phyloP scores from a whole-genome alignment of 2,329 filamentous ascomycete species.

The Cytospora mali region DNA sequence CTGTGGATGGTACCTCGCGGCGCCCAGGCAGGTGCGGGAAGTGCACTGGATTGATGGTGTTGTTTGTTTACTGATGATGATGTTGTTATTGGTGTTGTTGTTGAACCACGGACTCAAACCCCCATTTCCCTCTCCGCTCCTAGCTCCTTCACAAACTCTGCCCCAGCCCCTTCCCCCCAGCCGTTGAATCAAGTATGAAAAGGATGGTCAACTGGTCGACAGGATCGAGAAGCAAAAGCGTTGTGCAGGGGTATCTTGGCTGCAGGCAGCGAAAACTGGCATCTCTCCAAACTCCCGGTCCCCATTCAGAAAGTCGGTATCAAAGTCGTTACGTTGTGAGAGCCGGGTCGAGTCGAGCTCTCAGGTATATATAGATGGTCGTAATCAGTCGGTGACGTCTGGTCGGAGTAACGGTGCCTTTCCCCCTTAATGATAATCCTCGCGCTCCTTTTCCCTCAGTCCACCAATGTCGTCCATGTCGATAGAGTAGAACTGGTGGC shows the following conservation, averaged over 20 bases:
- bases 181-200: constrained; percentile 9
- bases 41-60: constrained; percentile 10
- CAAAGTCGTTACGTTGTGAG: constrained; percentile 26
- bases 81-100: constrained; percentile 6
- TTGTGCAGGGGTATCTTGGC: constrained; percentile 26
- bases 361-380: constrained; percentile 22
- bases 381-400: constrained; percentile 22
- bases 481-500: constrained; percentile 84
- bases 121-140: neutral
- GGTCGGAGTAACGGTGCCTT: constrained; percentile 3
- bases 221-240: constrained; percentile 24
- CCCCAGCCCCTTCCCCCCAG: constrained; percentile 1
- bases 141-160: constrained; percentile 5
- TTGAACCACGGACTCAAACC: constrained; percentile 16
- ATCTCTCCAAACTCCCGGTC: constrained; percentile 26
- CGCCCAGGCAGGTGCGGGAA: constrained; percentile 10
- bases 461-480: constrained; percentile 95
- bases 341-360: constrained; percentile 18
- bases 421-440: constrained; percentile 37
- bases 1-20: neutral
- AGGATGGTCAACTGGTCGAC: constrained; percentile 24
- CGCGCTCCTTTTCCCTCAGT: constrained; percentile 80
- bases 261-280: constrained; percentile 25
- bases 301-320: constrained; percentile 26
- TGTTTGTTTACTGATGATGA: constrained; percentile 3